These are phyloP conservation scores for Ophiostoma triangulosporum DNA, from an alignment of 2,329 filamentous ascomycete species.

Conservation along the genomic window DNA sequence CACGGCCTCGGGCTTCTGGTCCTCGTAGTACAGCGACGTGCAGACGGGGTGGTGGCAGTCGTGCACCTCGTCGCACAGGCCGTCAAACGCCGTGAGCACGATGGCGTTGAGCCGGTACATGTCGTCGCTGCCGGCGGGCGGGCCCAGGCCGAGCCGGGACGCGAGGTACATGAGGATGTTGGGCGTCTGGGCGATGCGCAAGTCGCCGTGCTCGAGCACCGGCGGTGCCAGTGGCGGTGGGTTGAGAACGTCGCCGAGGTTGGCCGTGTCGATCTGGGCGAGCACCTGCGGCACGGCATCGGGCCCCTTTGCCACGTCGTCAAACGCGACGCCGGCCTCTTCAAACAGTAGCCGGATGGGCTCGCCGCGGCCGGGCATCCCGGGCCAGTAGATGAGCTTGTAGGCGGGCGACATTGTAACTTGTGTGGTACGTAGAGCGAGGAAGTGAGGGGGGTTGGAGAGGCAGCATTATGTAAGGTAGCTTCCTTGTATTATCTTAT, in stretches of 20 bases:
- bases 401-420: constrained; percentile 27
- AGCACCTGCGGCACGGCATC: constrained; percentile 39
- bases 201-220: constrained; percentile 45
- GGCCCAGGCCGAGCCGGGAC: constrained; percentile 41
- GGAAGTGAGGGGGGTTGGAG: too few relatives aligned
- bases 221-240: constrained; percentile 55
- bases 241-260: constrained; percentile 32
- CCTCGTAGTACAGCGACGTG: constrained; percentile 50
- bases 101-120: constrained; percentile 46
- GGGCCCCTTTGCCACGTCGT: constrained; percentile 37
- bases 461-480: too few relatives aligned
- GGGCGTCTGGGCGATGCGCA: constrained; percentile 55
- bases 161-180: constrained; percentile 63
- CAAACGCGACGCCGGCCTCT: constrained; percentile 50
- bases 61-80: constrained; percentile 56
- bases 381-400: constrained; percentile 59
- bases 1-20: constrained; percentile 56
- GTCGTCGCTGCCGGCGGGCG: constrained; percentile 28
- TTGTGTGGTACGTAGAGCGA: too few relatives aligned
- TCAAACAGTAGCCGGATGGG: constrained; percentile 61
- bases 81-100: constrained; percentile 56
- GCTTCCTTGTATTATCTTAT: too few relatives aligned
- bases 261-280: constrained; percentile 29
- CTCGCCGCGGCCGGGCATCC: constrained; percentile 60
- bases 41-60: constrained; percentile 64